Evolutionary conservation across 306 rosid species (phyloP), one percentile per base, ranked within the genome.

Genomic region (Leucaena leucocephala): DNA sequence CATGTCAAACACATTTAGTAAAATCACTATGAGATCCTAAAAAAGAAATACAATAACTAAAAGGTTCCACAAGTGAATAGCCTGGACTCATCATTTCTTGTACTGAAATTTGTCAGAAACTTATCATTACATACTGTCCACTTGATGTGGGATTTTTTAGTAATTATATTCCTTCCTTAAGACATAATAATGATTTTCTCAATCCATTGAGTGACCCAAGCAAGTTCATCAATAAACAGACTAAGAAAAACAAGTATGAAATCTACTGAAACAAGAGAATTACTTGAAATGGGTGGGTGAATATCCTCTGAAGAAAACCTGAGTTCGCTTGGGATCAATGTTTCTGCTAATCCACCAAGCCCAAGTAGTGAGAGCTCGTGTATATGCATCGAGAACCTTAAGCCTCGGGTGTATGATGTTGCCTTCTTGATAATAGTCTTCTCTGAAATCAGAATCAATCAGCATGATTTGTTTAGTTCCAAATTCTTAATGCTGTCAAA

Each of bases 381-480:
- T 86, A 83, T 86, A 95, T 16, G 99, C 99, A 75, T 91, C 78
- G 49, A 93, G 82, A 80, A 88, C 93, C 88, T 93, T 87, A 38
- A 96, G 94, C 82, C 92, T 90, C 5, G 94, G 91, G 82, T 93
- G 82, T 34, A 96, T 86, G 45, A 77, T 65, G 75, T 91, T 80
- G 19, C 99, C 99, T 96, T 91, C 99, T 87, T 96, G 97, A 86
- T 93, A 93, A 84, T 93, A 93, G 74, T 93, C 92, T 86, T 93
- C 97, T 45, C 99, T 96, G 72, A 49, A 11, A 62, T 19, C 63
- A 79, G 54, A 67, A 70, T 64, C 4, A 67, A 70, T 64, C 4
- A 71, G 61, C 54, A 81, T 61, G n/a, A 42, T 75, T 80, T 8
- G 72, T 17, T 21, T 7, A 79, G 27, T 16, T 61, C 39, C 72